Conservation (phyloP, 2,329 filamentous ascomycete genomes). For the Tolypocladium guangdongense region DNA sequence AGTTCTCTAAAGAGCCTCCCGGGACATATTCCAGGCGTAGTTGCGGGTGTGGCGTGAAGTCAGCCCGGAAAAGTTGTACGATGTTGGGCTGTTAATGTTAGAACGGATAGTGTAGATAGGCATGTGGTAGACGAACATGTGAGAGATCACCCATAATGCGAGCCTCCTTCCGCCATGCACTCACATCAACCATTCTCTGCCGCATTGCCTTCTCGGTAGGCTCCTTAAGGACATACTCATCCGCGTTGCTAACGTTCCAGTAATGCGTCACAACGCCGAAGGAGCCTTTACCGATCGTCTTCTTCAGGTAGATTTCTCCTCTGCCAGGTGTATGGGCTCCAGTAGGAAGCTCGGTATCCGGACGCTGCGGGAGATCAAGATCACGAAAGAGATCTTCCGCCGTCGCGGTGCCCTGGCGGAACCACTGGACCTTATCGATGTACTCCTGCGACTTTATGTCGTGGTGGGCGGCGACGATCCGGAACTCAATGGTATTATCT, state of each 20-base stretch:
- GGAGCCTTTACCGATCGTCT: constrained; percentile 5
- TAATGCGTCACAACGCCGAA: constrained; percentile 8
- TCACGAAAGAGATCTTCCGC: constrained; percentile 3
- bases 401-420: constrained; percentile 4
- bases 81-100: too few relatives aligned
- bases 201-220: constrained; percentile 1
- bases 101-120: too few relatives aligned
- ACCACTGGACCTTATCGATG: constrained; percentile 6
- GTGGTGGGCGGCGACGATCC: too few relatives aligned
- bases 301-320: constrained; percentile 3
- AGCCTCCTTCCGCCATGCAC: constrained; percentile 9
- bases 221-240: constrained; percentile 10
- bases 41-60: too few relatives aligned
- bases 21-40: too few relatives aligned
- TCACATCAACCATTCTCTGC: neutral
- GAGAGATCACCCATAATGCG: constrained; percentile 9
- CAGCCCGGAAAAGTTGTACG: too few relatives aligned
- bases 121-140: constrained; percentile 6
- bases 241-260: constrained; percentile 11
- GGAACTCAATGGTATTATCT: too few relatives aligned
- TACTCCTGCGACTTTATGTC: neutral
- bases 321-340: constrained; percentile 2
- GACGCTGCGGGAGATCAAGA: constrained; percentile 1
- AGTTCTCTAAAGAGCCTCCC: too few relatives aligned
- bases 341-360: neutral